Conservation (phyloP, 176 grass and related monocot species). For the Elymus sibiricus region DNA sequence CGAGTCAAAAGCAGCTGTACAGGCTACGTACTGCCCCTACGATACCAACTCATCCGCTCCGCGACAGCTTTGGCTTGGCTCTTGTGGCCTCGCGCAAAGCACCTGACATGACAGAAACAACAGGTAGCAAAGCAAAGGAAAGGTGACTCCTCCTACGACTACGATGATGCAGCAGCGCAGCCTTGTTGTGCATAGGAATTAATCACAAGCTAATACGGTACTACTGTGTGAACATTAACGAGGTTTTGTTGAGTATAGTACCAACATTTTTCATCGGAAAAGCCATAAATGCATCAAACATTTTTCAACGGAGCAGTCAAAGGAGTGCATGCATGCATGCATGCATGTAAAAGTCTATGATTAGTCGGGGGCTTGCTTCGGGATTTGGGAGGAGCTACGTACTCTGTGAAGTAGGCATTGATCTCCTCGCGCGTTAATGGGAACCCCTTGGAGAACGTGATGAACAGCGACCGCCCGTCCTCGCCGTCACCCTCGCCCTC, state of each 20-base stretch:
- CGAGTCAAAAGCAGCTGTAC: neutral
- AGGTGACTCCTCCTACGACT: neutral
- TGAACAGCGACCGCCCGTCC: constrained; percentile 58
- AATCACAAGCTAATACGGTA: no score
- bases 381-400: constrained; percentile 20
- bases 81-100: neutral
- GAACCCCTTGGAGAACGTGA: constrained; percentile 81
- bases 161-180: neutral
- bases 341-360: neutral
- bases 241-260: no score
- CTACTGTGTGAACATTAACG: no score
- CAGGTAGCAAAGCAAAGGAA: neutral
- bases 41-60: neutral
- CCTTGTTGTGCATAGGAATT: neutral
- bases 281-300: neutral
- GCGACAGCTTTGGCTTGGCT: neutral
- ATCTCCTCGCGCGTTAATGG: constrained; percentile 63
- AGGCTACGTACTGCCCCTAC: neutral
- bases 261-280: neutral
- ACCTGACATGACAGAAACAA: neutral
- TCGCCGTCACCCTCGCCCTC: neutral
- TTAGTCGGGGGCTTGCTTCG: neutral
- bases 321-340: neutral
- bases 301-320: neutral
- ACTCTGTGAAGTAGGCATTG: constrained; percentile 63